Conservation (phyloP, 2,329 filamentous ascomycete species). For the Xylaria sp. region DNA sequence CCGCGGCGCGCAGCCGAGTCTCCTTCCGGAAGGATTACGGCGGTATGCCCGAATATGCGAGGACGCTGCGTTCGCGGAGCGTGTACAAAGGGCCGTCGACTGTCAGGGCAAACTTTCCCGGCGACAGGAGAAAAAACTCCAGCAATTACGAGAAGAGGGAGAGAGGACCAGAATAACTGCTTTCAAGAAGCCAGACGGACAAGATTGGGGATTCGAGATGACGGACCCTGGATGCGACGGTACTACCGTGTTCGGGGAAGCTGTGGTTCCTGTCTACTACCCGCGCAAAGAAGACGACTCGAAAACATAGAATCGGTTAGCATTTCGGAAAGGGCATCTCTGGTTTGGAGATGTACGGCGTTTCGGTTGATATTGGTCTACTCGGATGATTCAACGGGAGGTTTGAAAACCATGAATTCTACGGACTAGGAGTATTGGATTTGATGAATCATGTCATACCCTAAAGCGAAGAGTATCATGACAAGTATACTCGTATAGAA, state of each 20-base stretch:
- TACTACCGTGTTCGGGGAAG: neutral
- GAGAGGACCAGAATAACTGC: neutral
- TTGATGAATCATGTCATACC: slow-evolving; percentile 2
- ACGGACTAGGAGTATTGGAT: neutral
- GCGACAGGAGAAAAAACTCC: neutral
- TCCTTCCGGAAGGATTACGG: neutral
- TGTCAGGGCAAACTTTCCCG: neutral
- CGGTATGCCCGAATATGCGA: neutral
- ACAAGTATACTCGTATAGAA: neutral
- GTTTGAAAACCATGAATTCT: neutral
- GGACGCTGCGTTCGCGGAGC: neutral
- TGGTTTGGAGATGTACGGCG: neutral
- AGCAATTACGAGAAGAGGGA: neutral
- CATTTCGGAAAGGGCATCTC: neutral
- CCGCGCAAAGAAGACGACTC: neutral
- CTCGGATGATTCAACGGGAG: neutral
- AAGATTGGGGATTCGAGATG: slow-evolving; percentile 3
- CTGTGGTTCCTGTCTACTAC: neutral
- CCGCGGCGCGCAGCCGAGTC: neutral
- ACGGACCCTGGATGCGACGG: neutral
- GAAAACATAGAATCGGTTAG: neutral
- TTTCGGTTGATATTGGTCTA: slow-evolving; percentile 3
- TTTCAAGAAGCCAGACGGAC: neutral
- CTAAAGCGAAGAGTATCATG: neutral
- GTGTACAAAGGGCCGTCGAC: neutral